Conservation (phyloP, 2,329 filamentous ascomycete genomes). For the Trichoderma citrinoviride region DNA sequence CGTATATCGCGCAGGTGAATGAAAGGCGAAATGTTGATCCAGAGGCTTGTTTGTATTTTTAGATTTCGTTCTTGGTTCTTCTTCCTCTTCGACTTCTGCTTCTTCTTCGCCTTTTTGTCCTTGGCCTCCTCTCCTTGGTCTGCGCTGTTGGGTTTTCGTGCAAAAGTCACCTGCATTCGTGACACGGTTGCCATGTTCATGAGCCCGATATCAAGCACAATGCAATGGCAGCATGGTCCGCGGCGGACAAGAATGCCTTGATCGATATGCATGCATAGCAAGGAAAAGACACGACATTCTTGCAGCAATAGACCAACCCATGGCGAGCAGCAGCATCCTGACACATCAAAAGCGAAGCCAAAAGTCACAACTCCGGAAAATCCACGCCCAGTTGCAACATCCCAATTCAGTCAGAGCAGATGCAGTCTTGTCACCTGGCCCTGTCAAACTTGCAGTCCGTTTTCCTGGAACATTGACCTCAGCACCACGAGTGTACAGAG, state of each 20-base stretch:
- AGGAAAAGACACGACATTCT: constrained; percentile 11
- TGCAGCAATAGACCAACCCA: constrained; percentile 4
- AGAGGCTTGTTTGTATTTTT: background rate
- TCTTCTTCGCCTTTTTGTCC: background rate
- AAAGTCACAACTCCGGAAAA: constrained; percentile 19
- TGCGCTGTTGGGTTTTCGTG: background rate
- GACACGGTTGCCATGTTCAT: background rate
- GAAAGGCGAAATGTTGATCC: background rate
- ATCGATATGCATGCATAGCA: background rate
- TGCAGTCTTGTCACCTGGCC: constrained; percentile 9
- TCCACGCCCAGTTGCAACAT: constrained; percentile 7
- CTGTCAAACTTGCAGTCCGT: constrained; percentile 6
- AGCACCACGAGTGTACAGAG: constrained; percentile 4
- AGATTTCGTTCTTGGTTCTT: background rate
- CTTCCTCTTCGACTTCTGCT: background rate
- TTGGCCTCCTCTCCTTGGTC: background rate
- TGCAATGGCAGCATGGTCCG: background rate
- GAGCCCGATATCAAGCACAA: background rate
- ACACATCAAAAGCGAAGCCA: constrained; percentile 21
- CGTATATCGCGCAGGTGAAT: constrained; percentile 3
- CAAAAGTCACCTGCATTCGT: background rate
- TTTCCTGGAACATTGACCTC: constrained; percentile 16
- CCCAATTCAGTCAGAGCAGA: constrained; percentile 1
- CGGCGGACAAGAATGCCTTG: background rate
- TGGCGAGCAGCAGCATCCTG: constrained; percentile 4